phyloP scores from a whole-genome alignment of 1,284 basidiomycete genomes.

The Anthracocystis panici-leucophaei region DNA sequence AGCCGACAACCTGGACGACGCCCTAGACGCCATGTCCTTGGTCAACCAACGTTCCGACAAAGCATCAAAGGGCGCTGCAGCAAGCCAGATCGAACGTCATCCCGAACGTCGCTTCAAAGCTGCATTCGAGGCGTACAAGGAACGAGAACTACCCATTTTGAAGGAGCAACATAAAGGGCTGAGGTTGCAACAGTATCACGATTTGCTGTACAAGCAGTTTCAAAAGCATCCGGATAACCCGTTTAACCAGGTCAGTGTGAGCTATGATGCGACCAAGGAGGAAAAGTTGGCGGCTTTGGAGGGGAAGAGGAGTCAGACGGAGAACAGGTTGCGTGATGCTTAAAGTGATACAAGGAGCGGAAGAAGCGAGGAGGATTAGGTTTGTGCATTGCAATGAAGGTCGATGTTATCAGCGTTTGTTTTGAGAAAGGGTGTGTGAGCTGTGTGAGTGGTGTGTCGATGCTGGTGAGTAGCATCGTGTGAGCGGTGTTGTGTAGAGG shows the following conservation, averaged over 20 bases:
- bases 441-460: neutral
- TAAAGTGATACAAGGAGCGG: neutral
- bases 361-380: neutral
- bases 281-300: conserved; percentile 81
- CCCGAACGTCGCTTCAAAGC: conserved; percentile 83
- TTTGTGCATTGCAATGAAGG: neutral
- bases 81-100: conserved; percentile 88
- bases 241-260: conserved; percentile 75
- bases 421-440: neutral
- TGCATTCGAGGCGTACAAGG: conserved; percentile 91
- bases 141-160: conserved; percentile 83
- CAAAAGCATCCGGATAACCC: conserved; percentile 89
- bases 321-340: conserved; percentile 55
- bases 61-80: conserved; percentile 75
- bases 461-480: neutral
- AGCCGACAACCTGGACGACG: conserved; percentile 91
- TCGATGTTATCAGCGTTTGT: too few relatives aligned
- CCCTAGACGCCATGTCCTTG: conserved; percentile 86
- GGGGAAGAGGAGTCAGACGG: conserved; percentile 68
- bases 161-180: conserved; percentile 85
- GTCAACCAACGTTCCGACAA: conserved; percentile 93
- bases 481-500: neutral
- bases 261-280: conserved; percentile 85
- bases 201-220: conserved; percentile 64
- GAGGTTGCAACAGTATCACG: conserved; percentile 84